phyloP scores from a whole-genome alignment of 2,329 filamentous ascomycete species.

The Penicillium verrucosum region DNA sequence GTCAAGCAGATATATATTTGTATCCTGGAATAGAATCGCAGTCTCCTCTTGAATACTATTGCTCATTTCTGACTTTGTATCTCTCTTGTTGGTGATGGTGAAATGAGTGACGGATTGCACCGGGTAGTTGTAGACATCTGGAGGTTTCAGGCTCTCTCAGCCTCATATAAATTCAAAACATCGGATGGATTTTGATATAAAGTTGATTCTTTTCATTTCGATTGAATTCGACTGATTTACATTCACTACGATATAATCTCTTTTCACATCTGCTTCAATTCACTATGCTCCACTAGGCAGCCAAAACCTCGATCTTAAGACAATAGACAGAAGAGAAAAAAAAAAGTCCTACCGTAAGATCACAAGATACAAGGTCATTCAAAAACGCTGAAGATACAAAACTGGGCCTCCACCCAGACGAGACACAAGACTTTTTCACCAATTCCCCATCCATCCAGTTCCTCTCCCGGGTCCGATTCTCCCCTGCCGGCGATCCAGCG shows the following conservation, averaged over 20 bases:
- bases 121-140: background rate
- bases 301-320: constrained; percentile 3
- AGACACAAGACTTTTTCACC: constrained; percentile 23
- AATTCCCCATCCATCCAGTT: constrained; percentile 4
- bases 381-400: constrained; percentile 12
- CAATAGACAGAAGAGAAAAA: constrained; percentile 5
- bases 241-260: background rate
- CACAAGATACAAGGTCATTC: constrained; percentile 11
- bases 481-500: constrained; percentile 42
- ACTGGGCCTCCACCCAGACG: constrained; percentile 5
- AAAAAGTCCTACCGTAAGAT: constrained; percentile 4
- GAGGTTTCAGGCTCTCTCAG: background rate
- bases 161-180: background rate
- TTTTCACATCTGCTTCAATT: constrained; percentile 1
- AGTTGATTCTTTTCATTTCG: background rate
- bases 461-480: constrained; percentile 22
- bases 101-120: background rate
- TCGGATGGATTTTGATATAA: background rate
- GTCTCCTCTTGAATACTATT: constrained; percentile 6
- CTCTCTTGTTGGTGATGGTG: background rate
- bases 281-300: constrained; percentile 7
- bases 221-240: background rate
- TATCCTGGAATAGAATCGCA: constrained; percentile 51
- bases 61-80: background rate
- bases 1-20: constrained; percentile 53